phyloP scores from a whole-genome alignment of 495 filamentous ascomycete genomes.

The Penicillium turbatum region DNA sequence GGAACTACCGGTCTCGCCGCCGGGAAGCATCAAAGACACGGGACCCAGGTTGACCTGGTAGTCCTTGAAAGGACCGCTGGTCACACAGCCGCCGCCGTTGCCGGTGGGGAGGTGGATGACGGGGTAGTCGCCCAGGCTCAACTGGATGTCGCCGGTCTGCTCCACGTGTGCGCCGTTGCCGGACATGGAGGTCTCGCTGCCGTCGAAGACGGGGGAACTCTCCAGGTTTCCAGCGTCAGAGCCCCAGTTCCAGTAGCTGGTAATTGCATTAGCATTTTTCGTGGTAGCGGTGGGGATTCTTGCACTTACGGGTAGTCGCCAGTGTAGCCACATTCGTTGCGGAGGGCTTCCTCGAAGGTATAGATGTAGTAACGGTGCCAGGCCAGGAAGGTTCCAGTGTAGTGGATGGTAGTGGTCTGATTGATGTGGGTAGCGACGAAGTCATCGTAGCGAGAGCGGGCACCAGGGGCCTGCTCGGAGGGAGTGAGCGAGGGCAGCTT shows the following conservation, averaged over 20 bases:
- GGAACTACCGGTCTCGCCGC: conserved; percentile 13
- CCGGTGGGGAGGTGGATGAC: conserved; percentile 40
- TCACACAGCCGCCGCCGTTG: conserved; percentile 62
- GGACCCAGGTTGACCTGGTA: conserved; percentile 52
- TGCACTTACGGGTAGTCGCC: conserved; percentile 38
- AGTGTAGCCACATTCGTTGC: conserved; percentile 66
- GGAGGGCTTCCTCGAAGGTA: conserved; percentile 62
- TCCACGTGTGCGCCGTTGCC: conserved; percentile 55
- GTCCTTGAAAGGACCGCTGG: conserved; percentile 54
- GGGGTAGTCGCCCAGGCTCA: conserved; percentile 15
- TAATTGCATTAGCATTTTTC: neutral
- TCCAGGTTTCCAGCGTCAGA: conserved; percentile 45
- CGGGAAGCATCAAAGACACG: conserved; percentile 30
- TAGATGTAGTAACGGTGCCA: conserved; percentile 69
- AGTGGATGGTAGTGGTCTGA: conserved; percentile 58
- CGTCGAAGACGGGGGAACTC: conserved; percentile 61
- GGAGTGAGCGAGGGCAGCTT: conserved; percentile 45
- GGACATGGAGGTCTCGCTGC: conserved; percentile 54
- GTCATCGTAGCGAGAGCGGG: conserved; percentile 62
- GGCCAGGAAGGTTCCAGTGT: conserved; percentile 59
- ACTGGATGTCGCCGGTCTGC: conserved; percentile 23
- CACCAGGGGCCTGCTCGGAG: conserved; percentile 39
- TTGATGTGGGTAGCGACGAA: conserved; percentile 66
- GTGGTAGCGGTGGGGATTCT: neutral
- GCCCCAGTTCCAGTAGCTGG: conserved; percentile 63